Base-by-base conservation (phyloP, 2,329 filamentous ascomycete species). In the Dothistroma pini region DNA sequence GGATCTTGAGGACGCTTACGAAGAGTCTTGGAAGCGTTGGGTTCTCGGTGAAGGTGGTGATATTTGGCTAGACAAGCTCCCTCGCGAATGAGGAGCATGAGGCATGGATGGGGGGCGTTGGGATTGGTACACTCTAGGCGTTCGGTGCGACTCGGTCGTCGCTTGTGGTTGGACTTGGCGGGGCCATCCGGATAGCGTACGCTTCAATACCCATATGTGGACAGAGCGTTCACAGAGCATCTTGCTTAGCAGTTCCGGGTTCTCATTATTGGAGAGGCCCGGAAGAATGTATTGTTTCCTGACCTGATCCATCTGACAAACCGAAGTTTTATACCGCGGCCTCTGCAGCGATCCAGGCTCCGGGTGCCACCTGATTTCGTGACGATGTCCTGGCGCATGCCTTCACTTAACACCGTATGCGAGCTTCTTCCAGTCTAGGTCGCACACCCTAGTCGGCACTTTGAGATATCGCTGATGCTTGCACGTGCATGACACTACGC, bases 21-120 rank as follows among this genome's bases (percentile, higher is more conserved):
- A 90, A 66, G 85, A 89, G 73, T 92, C 93, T 19, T 99, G 95
- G 95, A 82, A 83, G 69, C 84, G 86, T 72, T 99, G 95, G 93
- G 91, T 93, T 44, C 81, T 80, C 47, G 93, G 91, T 12, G 85
- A 91, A 75, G 88, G 90, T n/a, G 93, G 93, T 9, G 95, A 99
- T 79, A 96, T 99, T 67, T 95, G 91, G 82, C 82, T 99, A 73
- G 69, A 74, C 32, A 63, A 69, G 48, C 54, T 74, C 19, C 64
- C 64, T 49, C 54, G 57, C 25, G 48, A 54, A 57, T 53, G 53
- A 58, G 25, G 50, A 54, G 21, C 48, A 35, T 32, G 52, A 47
- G 41, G 58, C n/a, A 60, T 58, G 56, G 51, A 48, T 59, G 58
- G 38, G 14, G 14, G 60, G 58, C 51, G 60, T 59, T 52, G 19